Evolutionary conservation across 192 early-diverging fungal genomes (phyloP).

Genomic region (Funneliformis mosseae): DNA sequence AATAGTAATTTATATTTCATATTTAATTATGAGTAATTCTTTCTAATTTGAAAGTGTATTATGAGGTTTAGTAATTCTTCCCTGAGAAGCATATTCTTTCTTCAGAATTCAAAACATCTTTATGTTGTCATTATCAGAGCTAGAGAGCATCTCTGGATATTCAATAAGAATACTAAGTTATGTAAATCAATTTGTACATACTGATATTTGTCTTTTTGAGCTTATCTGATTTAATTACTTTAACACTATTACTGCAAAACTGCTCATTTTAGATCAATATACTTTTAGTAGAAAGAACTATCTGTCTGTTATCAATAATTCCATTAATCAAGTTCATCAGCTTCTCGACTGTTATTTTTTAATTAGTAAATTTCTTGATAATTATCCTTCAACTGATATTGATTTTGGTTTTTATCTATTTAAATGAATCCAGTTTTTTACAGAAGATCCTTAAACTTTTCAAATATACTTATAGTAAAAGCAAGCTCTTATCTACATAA

Average conservation of each 20-base stretch:
- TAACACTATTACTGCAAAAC: not conserved
- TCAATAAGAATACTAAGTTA: not conserved
- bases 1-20: not conserved
- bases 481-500: not conserved
- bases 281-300: not conserved
- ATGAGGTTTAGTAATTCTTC: not conserved
- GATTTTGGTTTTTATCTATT: not conserved
- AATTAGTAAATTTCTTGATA: not conserved
- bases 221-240: constrained; percentile 26
- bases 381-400: not conserved
- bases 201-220: constrained; percentile 9
- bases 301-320: not conserved
- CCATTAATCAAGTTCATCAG: not conserved
- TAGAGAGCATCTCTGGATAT: constrained; percentile 9
- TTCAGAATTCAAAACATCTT: no score
- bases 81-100: no score
- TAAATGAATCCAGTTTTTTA: not conserved
- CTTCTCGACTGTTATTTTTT: not conserved
- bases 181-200: not conserved
- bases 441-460: not conserved
- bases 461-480: not conserved
- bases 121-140: constrained; percentile 8
- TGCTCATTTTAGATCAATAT: not conserved
- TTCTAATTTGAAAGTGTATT: not conserved
- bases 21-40: constrained; percentile 7